Base-by-base conservation (phyloP, 1,284 basidiomycete genomes). In the Ganoderma lucidum region DNA sequence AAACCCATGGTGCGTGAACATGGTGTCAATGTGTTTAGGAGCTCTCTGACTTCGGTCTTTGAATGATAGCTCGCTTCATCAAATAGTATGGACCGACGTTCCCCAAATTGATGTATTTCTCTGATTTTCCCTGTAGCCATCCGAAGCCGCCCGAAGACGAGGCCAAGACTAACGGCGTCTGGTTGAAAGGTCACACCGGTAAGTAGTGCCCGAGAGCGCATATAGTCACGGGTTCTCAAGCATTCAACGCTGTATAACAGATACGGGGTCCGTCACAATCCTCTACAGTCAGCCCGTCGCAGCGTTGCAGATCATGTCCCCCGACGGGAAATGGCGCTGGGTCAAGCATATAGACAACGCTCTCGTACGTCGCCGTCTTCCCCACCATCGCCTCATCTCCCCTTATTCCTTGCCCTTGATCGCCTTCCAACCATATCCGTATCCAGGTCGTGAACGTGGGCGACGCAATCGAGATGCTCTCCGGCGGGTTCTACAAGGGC, bases 101-200 rank as follows among this genome's bases (percentile, higher is more conserved):
- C 8, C 45, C 41, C 55, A 5, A 17, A 35, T 30, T 14, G 14
- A 8, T 10, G 8, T 14, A 28, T 44, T 15, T 10, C 19, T 10
- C 19, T 8, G 17, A 59, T 15, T 12, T n/a, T 12, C 55, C 8
- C 12, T 3, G 35, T 39, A 81, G 80, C 59, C 76, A 79, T 64
- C 80, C 81, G 8, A 77, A 79, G 2, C 70, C 78, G 5, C 70
- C 75, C 10, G 87, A 88, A 10, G 88, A 89, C 51, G 88, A 89
- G 70, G 68, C 71, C 15, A 85, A 84, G 73, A 83, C 87, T 0
- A 85, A 87, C 53, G 82, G 87, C 51, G 86, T 90, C 19, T 89
- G 87, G 88, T 76, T 89, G 19, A 89, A 89, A 73, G 88, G 88
- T 1, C 88, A 90, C 69, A 87, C 85, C 8, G 87, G 88, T 86